Base-by-base conservation (phyloP, 352 stramenopile species). In the Pythium apleroticum region DNA sequence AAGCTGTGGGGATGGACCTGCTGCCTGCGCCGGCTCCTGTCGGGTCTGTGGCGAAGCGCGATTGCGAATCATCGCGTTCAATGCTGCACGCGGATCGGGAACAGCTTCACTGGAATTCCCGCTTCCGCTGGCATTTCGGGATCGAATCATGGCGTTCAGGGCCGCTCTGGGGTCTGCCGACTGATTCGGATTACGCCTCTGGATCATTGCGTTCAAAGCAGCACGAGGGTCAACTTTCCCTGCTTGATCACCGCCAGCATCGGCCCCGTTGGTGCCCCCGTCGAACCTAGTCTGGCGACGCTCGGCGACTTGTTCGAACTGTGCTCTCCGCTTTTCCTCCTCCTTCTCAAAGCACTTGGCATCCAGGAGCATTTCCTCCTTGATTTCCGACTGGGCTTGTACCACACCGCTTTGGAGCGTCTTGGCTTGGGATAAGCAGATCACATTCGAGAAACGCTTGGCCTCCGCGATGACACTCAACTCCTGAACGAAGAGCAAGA, bases 381-480 rank as follows among this genome's bases (percentile, higher is more conserved):
- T 84, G 52, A 94, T 82, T 54, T 94, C 84, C 12, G 74, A 67
- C 39, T 90, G 71, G 1, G 90, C 50, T 53, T 91, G 78, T 11
- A 35, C 45, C 10, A 91, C 77, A 14, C 83, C 80, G 14, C 76
- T 75, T 30, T 84, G 77, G 30, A 91, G 56, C 9, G 72, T 43
- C 52, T 76, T 74, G 14, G 71, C 63, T 62, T 94, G 83, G 0
- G 83, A 83, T 12, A 78, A 59, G 52, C 83, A 92, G 53, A 84
- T 81, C 20, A 87, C 46, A 52, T 91, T 91, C 6, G 85, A 94
- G 41, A 79, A 89, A 6, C 83, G 76, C 31, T 86, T 91, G 4
- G 85, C 85, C 1, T 88, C 73, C 0, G 69, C 39, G 8, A 94
- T 67, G 6, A 59, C 60, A 37, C 64, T 72, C 49, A 94, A 62